Base-by-base conservation (phyloP, 352 stramenopile species). In the Pythium chondricola region DNA sequence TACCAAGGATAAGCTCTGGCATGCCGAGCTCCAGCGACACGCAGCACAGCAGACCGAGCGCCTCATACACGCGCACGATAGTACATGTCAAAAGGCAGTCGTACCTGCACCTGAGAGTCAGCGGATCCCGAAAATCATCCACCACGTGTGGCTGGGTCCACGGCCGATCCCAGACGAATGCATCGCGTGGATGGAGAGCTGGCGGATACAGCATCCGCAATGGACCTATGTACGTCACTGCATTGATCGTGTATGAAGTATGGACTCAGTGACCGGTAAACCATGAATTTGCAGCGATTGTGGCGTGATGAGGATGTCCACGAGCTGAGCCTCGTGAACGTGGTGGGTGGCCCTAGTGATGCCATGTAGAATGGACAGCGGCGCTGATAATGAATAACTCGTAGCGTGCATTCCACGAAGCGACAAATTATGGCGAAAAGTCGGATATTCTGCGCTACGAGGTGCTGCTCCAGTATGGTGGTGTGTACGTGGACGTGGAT, bases 361-460 rank as follows among this genome's bases (percentile, higher is more conserved):
- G n/a, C n/a, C n/a, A n/a, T n/a, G n/a, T n/a, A n/a, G n/a, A n/a
- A n/a, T n/a, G n/a, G n/a, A n/a, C n/a, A n/a, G n/a, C n/a, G n/a
- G n/a, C n/a, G n/a, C n/a, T n/a, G n/a, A n/a, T n/a, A n/a, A n/a
- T n/a, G n/a, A n/a, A n/a, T n/a, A n/a, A n/a, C 2, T 25, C 16
- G 16, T 32, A 71, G 58, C 44, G 35, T 43, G 71, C 71, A 2
- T 88, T 76, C 36, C 52, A 68, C 4, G 49, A 60, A 6, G 78
- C 78, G 10, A 47, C 10, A 35, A 89, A 89, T 48, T 84, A 63
- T 54, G 78, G 78, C 0, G 69, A 86, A 50, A 88, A 85, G 45
- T 80, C 72, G 4, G 78, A 89, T 48, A 88, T 89, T 35, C 52
- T 83, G 20, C 67, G 78, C 20, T 89, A 89, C 51, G 78, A 89